These are phyloP conservation scores for Eucalyptus grandis DNA, from an alignment of 345 rosid genomes.

Conservation along the genomic window DNA sequence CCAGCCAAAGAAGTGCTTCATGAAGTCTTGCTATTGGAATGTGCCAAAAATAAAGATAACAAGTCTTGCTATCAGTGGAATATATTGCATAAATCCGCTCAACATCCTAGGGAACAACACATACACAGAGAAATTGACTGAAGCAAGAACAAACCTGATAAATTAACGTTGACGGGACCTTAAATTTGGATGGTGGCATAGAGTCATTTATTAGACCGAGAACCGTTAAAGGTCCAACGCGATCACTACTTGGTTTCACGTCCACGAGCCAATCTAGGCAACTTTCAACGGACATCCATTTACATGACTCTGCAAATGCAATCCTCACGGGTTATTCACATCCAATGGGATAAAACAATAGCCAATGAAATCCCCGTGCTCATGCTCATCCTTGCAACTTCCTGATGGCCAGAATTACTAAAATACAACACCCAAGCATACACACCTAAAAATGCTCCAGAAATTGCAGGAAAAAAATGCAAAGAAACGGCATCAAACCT, in stretches of 20 bases:
- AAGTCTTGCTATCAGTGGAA: neutral
- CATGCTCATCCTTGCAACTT: neutral
- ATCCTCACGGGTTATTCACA: neutral
- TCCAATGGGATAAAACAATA: neutral
- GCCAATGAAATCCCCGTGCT: neutral
- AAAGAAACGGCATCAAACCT: conserved; percentile 13
- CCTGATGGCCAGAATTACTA: neutral
- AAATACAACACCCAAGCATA: neutral
- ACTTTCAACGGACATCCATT: conserved; percentile 55
- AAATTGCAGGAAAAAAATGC: neutral
- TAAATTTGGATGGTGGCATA: conserved; percentile 11
- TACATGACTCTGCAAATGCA: conserved; percentile 32
- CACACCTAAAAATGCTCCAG: neutral
- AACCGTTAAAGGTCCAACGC: conserved; percentile 49
- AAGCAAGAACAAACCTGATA: conserved; percentile 35
- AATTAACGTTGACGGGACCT: conserved; percentile 23
- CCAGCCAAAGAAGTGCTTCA: neutral
- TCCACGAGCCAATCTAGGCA: conserved; percentile 41
- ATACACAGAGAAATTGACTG: neutral
- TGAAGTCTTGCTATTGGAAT: neutral
- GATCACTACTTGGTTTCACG: conserved; percentile 45
- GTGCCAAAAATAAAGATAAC: neutral
- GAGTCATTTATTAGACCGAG: conserved; percentile 41
- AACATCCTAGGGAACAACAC: neutral
- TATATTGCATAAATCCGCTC: neutral